Base-by-base conservation (phyloP, 2,329 filamentous ascomycete species). In the Cercospora sp. region DNA sequence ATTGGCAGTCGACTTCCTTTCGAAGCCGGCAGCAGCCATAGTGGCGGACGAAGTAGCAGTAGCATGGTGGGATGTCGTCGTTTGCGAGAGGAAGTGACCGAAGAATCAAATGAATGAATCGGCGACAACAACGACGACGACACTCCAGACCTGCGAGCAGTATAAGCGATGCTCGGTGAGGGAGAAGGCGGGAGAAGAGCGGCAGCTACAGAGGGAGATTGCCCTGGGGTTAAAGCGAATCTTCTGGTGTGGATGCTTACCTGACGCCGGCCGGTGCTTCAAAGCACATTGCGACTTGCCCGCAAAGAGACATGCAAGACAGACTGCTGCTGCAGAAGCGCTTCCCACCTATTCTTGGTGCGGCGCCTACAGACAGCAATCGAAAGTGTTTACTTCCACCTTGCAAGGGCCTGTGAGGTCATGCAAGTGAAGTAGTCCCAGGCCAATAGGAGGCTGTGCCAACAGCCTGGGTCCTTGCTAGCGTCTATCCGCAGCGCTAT, bases 1-100 rank as follows among this genome's bases (percentile, higher is more conserved):
- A 40, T 79, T 77, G 67, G 80, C 45, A 28, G 61, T 28, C 26
- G 63, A 45, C 63, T 60, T 79, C 76, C 83, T 84, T 65, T 78
- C 72, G 68, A 77, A 75, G 43, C 75, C 77, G 55, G 77, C 75
- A 32, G 78, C 77, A 28, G 77, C 76, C 73, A 77, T 76, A 21
- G 75, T 76, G 43, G 78, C 76, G 30, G 76, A 77, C 30, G 75
- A 72, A 53, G 76, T 74, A 55, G 74, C 73, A 55, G 73, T 71
- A 49, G 75, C 74, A 77, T 76, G 37, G 69, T 72, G 57, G 70
- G 43, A 64, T 66, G 66, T 68, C 68, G 74, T 74, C 70, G 72
- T 74, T 73, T 73, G 69, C 68, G 69, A 62, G 69, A 70, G 69
- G 32, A 70, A 72, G 71, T 51, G 73, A 76, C 74, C 71, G 74